Base-by-base conservation (phyloP, 2,329 filamentous ascomycete species). In the Cylindrodendrum hubeiense region DNA sequence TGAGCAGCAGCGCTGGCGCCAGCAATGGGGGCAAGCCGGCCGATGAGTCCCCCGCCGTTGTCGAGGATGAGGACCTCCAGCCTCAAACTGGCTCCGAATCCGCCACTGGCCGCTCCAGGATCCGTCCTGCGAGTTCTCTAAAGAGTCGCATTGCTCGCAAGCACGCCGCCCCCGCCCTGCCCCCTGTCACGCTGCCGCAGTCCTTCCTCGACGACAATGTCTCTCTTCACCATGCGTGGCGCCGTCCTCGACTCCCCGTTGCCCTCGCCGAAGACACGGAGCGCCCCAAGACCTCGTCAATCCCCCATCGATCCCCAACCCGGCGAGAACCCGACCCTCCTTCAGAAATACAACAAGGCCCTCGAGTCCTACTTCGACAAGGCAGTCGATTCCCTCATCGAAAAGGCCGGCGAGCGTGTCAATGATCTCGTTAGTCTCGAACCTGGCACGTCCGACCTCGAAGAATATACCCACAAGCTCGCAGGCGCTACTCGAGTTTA, bases 141-240 rank as follows among this genome's bases (percentile, higher is more conserved):
- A 78, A 76, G 67, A 75, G 70, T 60, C 77, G 79, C 30, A 72
- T 75, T 54, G 66, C 77, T 60, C 76, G 79, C 56, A 76, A 75
- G 56, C 71, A 76, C 44, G 74, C 73, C 33, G 77, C 79, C 34
- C 78, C 80, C 26, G 80, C 81, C 47, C 69, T 88, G 12, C 87
- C 87, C n/a, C 80, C 83, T 3, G 79, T 88, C 22, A 80, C 84
- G 53, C 78, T 92, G 15, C 89, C 90, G 1, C 77, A 82, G 60
- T 85, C 83, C 77, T 92, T 92, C 66, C 77, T 88, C 57, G 78
- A 84, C 41, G 76, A 80, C 21, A 86, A 86, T 59, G 83, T 92
- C 41, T 74, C 66, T 13, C 60, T 77, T 24, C 72, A 75, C 53
- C 28, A 69, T 50, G n/a, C 58, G n/a, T 60, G 62, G n/a, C 67